Conservation (phyloP, 148 eudicot genomes). For the Rhododendron mucronatum region DNA sequence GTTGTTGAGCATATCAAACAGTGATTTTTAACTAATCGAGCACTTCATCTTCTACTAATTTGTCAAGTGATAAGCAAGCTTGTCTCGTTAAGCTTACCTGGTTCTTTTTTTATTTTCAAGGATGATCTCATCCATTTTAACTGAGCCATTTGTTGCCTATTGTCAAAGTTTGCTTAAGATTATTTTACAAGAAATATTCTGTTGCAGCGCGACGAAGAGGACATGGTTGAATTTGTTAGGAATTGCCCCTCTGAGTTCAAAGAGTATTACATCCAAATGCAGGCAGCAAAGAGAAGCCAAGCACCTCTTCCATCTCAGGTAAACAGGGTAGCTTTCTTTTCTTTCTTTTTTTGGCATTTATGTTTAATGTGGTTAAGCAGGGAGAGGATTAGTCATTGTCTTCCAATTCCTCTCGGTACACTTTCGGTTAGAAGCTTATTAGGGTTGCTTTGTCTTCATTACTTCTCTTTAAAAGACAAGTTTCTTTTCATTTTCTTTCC, state of each 20-base stretch:
- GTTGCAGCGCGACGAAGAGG: constrained; percentile 90
- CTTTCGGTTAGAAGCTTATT: background rate
- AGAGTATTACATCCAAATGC: constrained; percentile 96
- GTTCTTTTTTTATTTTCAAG: background rate
- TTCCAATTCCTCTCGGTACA: background rate
- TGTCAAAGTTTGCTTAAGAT: background rate
- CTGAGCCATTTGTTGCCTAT: background rate
- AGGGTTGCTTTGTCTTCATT: background rate
- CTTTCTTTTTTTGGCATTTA: background rate
- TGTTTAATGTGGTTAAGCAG: background rate
- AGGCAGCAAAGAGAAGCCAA: constrained; percentile 89
- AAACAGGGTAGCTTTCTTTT: background rate
- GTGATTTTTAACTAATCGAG: background rate
- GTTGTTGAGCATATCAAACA: background rate
- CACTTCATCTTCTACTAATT: background rate
- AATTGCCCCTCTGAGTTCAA: constrained; percentile 81
- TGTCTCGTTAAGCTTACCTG: background rate
- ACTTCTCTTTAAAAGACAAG: background rate
- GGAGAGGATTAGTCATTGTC: background rate
- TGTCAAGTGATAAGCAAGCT: background rate
- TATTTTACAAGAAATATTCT: background rate
- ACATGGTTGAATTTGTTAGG: constrained; percentile 72
- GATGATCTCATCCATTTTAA: background rate
- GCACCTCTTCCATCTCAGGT: constrained; percentile 96
- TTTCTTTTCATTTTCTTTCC: background rate